Base-by-base conservation (phyloP, 345 rosid species). In the Schrenkiella parvula region DNA sequence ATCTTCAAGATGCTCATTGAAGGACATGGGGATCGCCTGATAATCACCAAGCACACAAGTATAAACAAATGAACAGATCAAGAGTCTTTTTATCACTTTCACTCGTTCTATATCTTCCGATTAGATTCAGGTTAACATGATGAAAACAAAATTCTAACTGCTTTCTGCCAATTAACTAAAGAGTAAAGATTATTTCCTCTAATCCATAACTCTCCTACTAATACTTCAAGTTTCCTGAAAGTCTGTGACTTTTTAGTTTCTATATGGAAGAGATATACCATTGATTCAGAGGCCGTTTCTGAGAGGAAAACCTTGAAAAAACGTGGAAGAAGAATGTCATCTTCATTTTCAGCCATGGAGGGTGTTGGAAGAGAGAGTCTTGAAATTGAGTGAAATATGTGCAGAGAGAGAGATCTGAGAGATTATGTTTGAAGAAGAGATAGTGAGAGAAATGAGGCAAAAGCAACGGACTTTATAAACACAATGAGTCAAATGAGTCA, bases 251-350 rank as follows among this genome's bases (percentile, higher is more conserved):
- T 34, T 26, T 39, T 12, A 15, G 5, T 17, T 37, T 2, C 9
- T 43, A 29, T 8, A 39, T 18, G 43, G 14, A 34, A 46, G 12
- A 60, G 64, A 9, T n/a, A 19, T 35, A 68, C 79, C 38, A 75
- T 6, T 1, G 44, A 62, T 54, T 68, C 52, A 61, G 65, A 25
- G 28, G 44, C 6, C 0, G 70, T 25, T 26, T 35, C 79, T 4
- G 70, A 35, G 47, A 75, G 51, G 59, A 75, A 75, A 14, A 62
- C 65, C 46, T 46, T 68, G 51, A 75, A 75, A 48, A 75, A 75
- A 44, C 79, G 70, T 23, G 79, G 74, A 59, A 52, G 4, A 6
- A 5, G 11, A 48, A 1, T 5, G 3, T 12, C 62, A 8, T 42
- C 37, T 6, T 26, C 52, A 47, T 14, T 29, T 1, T n/a, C 26